Conservation (phyloP, 805 yeast species). For the Wickerhamomyces hampshirensis region DNA sequence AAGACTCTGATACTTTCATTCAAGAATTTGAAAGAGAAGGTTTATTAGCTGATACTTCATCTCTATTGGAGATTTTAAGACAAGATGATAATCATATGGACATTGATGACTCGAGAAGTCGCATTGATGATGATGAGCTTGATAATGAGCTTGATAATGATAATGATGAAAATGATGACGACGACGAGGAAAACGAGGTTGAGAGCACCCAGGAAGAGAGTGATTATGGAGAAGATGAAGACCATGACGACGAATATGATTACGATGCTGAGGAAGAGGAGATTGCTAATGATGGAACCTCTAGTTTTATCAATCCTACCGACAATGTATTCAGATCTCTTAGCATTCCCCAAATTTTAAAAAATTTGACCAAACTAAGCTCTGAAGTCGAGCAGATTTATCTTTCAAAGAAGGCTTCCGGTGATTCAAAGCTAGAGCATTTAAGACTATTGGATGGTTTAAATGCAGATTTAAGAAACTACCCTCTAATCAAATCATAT, state of each 20-base stretch:
- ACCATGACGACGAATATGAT: slow-evolving; percentile 1
- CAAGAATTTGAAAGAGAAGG: slow-evolving; percentile 67
- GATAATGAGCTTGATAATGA: slow-evolving; percentile 15
- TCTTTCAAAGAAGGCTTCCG: slow-evolving; percentile 20
- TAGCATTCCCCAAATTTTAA: slow-evolving; percentile 5
- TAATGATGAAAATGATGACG: slow-evolving; percentile 18
- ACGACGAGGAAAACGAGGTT: slow-evolving; percentile 10
- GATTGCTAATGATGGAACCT: too few species aligned
- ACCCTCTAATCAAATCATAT: slow-evolving; percentile 1
- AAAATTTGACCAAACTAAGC: slow-evolving; percentile 12
- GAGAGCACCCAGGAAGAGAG: too few species aligned
- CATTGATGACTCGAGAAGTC: slow-evolving; percentile 16
- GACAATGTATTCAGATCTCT: slow-evolving; percentile 8
- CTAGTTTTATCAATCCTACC: neutral
- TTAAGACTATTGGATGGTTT: slow-evolving; percentile 25
- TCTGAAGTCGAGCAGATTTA: slow-evolving; percentile 29
- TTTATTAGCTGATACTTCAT: slow-evolving; percentile 45
- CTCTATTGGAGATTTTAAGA: slow-evolving; percentile 26
- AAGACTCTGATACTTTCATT: slow-evolving; percentile 40
- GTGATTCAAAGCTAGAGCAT: slow-evolving; percentile 23
- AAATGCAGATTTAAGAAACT: slow-evolving; percentile 14
- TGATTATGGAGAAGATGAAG: neutral
- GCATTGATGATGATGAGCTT: slow-evolving; percentile 24
- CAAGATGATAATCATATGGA: slow-evolving; percentile 13
- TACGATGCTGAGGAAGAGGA: slow-evolving; percentile 11